phyloP scores from a whole-genome alignment of 1,139 yeast genomes.

The Nematodospora anomalae region DNA sequence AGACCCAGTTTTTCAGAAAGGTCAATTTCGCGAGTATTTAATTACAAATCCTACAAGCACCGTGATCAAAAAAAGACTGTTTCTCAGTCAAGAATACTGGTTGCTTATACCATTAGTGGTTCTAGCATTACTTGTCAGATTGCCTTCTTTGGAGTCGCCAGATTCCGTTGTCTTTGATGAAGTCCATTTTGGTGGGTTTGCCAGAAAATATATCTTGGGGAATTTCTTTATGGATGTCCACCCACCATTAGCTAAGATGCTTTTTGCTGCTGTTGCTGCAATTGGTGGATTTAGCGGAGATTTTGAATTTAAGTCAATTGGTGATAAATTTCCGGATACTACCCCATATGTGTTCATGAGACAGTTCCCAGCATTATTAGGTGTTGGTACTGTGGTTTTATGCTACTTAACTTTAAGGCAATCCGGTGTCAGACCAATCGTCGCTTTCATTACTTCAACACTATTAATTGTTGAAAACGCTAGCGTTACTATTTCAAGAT shows the following conservation, averaged over 20 bases:
- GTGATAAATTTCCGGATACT: conserved; percentile 56
- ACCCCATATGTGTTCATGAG: conserved; percentile 85
- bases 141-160: conserved; percentile 29
- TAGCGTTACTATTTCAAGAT: conserved; percentile 83
- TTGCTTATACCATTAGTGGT: conserved; percentile 50
- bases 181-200: conserved; percentile 68
- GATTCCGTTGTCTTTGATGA: conserved; percentile 40
- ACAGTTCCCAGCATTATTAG: conserved; percentile 77
- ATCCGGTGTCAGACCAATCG: conserved; percentile 80
- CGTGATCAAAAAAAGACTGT: conserved; percentile 22
- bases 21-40: conserved; percentile 28
- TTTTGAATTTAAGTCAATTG: conserved; percentile 71
- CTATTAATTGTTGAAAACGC: conserved; percentile 82
- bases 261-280: conserved; percentile 74
- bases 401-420: conserved; percentile 79
- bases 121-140: conserved; percentile 51
- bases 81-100: conserved; percentile 27
- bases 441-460: conserved; percentile 66
- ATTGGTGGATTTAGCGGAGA: conserved; percentile 78
- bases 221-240: conserved; percentile 88
- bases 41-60: conserved; percentile 27
- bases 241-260: conserved; percentile 90
- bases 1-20: conserved; percentile 33
- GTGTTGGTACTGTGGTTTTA: conserved; percentile 75
- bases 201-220: conserved; percentile 71